Percentiles rank a stretch among this genome's conserved stretches.
Evolutionary conservation across 192 early-diverging fungal species (phyloP).

Genomic region (Paraglomus occultum): DNA sequence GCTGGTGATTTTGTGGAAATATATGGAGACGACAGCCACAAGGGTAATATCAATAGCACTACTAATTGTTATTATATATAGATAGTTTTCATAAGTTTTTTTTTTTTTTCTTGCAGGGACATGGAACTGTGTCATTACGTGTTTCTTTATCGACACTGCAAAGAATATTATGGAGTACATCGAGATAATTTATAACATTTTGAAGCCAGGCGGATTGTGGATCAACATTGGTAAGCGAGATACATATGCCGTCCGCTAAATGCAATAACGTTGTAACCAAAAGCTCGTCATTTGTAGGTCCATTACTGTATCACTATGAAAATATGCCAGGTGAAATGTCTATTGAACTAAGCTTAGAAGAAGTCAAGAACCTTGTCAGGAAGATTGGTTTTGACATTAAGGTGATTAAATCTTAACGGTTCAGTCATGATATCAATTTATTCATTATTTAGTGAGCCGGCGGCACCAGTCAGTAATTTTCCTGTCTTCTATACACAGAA

Average conservation of each 20-base stretch:
- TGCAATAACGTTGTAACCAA: background rate
- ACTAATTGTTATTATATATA: background rate
- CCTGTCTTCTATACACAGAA: slow-evolving; percentile 34
- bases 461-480: background rate
- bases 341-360: slow-evolving; percentile 85
- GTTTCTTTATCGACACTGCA: slow-evolving; percentile 98
- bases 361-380: slow-evolving; percentile 62
- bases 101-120: slow-evolving; percentile 31
- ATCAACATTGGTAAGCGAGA: slow-evolving; percentile 65
- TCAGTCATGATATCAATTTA: background rate
- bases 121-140: slow-evolving; percentile 92
- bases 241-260: background rate
- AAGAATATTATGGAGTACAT: slow-evolving; percentile 90
- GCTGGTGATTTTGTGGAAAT: slow-evolving; percentile 97
- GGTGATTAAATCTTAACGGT: slow-evolving; percentile 36
- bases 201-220: slow-evolving; percentile 81
- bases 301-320: slow-evolving; percentile 93
- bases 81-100: background rate
- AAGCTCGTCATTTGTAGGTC: slow-evolving; percentile 50
- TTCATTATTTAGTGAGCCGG: slow-evolving; percentile 9
- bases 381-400: slow-evolving; percentile 73
- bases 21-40: slow-evolving; percentile 54
- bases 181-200: slow-evolving; percentile 70
- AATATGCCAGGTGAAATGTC: slow-evolving; percentile 76
- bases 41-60: background rate